Evolutionary conservation across 306 rosid species (phyloP), one percentile per base, ranked within the genome.

Genomic region (Abrus pulchellus): DNA sequence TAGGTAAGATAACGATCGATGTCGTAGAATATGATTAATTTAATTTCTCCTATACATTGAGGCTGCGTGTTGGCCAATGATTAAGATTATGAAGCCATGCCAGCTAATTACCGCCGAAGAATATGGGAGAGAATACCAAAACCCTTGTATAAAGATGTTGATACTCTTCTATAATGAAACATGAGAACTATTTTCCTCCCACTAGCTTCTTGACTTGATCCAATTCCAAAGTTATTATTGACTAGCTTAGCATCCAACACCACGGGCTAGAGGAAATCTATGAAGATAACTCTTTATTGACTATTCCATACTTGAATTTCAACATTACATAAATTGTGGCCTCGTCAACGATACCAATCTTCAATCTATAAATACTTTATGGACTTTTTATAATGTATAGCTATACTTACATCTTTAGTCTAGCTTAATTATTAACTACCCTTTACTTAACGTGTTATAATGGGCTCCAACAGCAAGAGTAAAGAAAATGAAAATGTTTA

Each of bases 91-190:
- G 32, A 50, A 8, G 59, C 29, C 49, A 14, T 40, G 28, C 67
- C 41, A 14, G 13, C 57, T 41, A 82, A 60, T 75, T 75, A 36
- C 13, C 73, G 77, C 82, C 82, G 71, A 38, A 50, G 67, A 82
- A 75, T 57, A 53, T 10, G 85, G 73, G 20, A 13, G 13, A 5
- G 30, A 29, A 29, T n/a, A 53, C 73, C 30, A 69, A 29, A 60
- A 14, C 53, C 14, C 9, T 55, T 29, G 1, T 0, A 0, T 32
- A 60, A 20, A 38, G 3, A 71, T 52, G 20, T 36, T 59, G 78
- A 27, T 34, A 11, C 40, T 38, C 6, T 70, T 61, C n/a, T 27
- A 4, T 2, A 14, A n/a, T 57, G 63, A 33, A 66, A 28, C 14
- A 28, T 34, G n/a, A 28, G 2, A 28, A 13, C 41, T 67, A 1